Evolutionary conservation across 306 rosid species (phyloP), one percentile per base, ranked within the genome.

Genomic region (Castanopsis chinensis): DNA sequence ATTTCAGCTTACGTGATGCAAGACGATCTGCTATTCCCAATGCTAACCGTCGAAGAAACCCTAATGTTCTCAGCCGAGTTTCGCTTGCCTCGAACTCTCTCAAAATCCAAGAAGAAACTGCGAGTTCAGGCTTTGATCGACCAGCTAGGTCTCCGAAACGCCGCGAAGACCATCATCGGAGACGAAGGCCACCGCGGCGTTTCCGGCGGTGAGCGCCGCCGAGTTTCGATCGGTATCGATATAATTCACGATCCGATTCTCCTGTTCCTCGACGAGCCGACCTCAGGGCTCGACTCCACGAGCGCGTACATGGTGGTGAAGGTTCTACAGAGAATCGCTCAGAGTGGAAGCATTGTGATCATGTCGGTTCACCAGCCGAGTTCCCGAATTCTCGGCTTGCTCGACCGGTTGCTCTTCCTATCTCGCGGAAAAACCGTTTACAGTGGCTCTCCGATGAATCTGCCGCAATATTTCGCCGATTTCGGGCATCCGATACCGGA

Each of bases 1-100:
- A 95, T 95, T 14, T 93, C 99, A 0, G 99, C 98, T 9, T 95
- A 95, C 78, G 99, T 95, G 12, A 95, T 95, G 99, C 99, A 95
- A 41, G 99, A 95, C 71, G 99, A 95, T 67, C 88, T 95, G 3
- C 71, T 95, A n/a, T 95, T 93, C 55, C 99, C 99, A 3, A 95
- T 95, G 99, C 92, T 95, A 21, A 95, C 99, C 0, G 99, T 95
- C 4, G 97, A 95, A 72, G 99, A 95, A 79, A 93, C 99, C 1
- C 91, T 95, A 10, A 90, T 85, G 87, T 95, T 95, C 86, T 89
- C 99, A 0, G 99, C 98, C 0, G 99, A 95, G 54, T 95, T 95
- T 71, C 87, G 98, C 30, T 82, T 95, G 15, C 99, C 99, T 0
- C 89, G 91, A 0, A 71, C 89, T 0, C 92, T 95, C 1, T 91